Conservation (phyloP, 2,329 filamentous ascomycete species). For the Lojkania enalia region DNA sequence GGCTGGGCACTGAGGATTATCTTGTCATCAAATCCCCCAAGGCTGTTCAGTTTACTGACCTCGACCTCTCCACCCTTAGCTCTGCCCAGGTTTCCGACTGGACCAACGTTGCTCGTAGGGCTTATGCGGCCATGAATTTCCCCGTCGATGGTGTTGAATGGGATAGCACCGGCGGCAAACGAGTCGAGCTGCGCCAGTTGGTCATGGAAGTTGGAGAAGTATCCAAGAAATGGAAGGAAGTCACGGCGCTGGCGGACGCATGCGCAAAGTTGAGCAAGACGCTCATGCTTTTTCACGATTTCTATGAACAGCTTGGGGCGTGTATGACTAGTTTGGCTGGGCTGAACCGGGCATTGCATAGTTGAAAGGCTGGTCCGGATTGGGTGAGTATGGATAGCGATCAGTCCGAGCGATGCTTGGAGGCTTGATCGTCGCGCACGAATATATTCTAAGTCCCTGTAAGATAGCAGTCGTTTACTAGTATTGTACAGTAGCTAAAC, state of each 20-base stretch:
- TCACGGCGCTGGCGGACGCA: background rate
- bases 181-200: background rate
- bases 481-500: too few relatives aligned
- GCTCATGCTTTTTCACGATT: background rate
- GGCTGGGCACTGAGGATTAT: too few relatives aligned
- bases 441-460: too few relatives aligned
- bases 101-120: background rate
- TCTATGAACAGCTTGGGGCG: constrained; percentile 2
- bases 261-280: background rate
- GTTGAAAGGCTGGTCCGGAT: background rate
- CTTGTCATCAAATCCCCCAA: background rate
- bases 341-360: background rate
- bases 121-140: background rate
- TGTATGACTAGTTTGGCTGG: background rate
- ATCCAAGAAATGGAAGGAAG: constrained; percentile 1
- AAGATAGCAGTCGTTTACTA: too few relatives aligned
- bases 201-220: background rate
- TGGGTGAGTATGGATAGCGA: too few relatives aligned
- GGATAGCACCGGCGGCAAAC: background rate
- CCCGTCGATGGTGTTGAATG: background rate
- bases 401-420: too few relatives aligned
- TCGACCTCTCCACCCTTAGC: background rate
- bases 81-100: too few relatives aligned
- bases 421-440: too few relatives aligned
- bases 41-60: background rate